These are phyloP conservation scores for Lineolata rhizophorae DNA, from an alignment of 495 filamentous ascomycete species.

Conservation along the genomic window DNA sequence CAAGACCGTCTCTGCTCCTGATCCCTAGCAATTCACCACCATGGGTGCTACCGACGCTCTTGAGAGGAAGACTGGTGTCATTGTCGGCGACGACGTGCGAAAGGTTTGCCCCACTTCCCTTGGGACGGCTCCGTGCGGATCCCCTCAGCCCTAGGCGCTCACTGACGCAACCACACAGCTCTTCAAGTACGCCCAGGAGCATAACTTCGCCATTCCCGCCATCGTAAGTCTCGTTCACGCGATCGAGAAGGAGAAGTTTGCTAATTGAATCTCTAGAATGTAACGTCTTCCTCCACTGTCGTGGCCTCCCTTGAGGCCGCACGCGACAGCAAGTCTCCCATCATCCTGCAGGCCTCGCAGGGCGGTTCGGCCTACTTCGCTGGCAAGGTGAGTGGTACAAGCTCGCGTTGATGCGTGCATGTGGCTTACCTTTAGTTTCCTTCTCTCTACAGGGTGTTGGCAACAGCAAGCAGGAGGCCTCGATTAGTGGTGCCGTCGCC, in stretches of 20 bases:
- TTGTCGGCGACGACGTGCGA: conserved; percentile 35
- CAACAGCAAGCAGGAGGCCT: conserved; percentile 70
- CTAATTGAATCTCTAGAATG: conserved; percentile 30
- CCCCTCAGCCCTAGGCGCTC: neutral
- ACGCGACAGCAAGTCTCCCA: conserved; percentile 63
- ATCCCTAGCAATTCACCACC: conserved; percentile 14
- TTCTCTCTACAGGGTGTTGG: conserved; percentile 35
- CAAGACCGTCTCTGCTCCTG: neutral
- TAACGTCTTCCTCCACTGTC: conserved; percentile 80
- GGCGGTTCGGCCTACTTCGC: conserved; percentile 89
- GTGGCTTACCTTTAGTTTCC: no score
- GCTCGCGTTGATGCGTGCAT: neutral
- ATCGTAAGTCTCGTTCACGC: conserved; percentile 31
- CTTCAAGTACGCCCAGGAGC: conserved; percentile 4
- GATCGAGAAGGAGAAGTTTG: neutral
- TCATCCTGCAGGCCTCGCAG: conserved; percentile 82
- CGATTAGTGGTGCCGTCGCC: conserved; percentile 68
- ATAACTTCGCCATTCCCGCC: conserved; percentile 55
- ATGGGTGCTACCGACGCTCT: conserved; percentile 49
- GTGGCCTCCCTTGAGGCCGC: conserved; percentile 84
- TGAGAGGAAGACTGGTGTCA: conserved; percentile 61
- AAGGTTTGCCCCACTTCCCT: neutral
- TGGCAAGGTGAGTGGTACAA: conserved; percentile 39
- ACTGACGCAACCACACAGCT: conserved; percentile 3
- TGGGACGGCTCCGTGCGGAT: neutral